These are phyloP conservation scores for Neltuma alba DNA, from an alignment of 306 rosid genomes.

Conservation along the genomic window DNA sequence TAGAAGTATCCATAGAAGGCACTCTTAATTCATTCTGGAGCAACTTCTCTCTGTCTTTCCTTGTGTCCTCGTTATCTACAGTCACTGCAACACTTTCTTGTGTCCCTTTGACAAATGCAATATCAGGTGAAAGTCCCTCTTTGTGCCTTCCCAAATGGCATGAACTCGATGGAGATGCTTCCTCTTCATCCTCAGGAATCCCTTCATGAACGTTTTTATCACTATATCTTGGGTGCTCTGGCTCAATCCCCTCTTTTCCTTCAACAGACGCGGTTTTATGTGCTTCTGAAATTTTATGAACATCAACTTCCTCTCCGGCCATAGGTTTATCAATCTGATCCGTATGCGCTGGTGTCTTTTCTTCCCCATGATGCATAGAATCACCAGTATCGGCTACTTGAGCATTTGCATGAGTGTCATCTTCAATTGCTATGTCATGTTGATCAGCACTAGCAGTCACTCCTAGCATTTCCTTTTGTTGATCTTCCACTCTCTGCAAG, in stretches of 20 bases:
- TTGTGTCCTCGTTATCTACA: conserved; percentile 18
- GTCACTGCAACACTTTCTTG: conserved; percentile 19
- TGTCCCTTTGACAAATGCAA: conserved; percentile 25
- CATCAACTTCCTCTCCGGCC: conserved; percentile 13
- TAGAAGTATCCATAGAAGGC: conserved; percentile 31
- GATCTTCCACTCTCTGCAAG: conserved; percentile 34
- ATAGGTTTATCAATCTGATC: conserved; percentile 28
- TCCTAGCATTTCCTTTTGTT: conserved; percentile 6
- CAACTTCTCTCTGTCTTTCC: conserved; percentile 33
- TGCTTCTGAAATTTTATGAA: conserved; percentile 18
- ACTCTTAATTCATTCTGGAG: conserved; percentile 20
- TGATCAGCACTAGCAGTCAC: conserved; percentile 16
- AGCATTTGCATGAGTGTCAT: conserved; percentile 28
- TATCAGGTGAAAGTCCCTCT: conserved; percentile 3
- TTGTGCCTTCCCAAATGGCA: conserved; percentile 17
- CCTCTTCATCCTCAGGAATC: conserved; percentile 28
- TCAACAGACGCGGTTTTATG: conserved; percentile 7
- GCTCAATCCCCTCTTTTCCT: conserved; percentile 19
- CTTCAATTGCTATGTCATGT: conserved; percentile 25
- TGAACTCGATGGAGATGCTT: conserved; percentile 18
- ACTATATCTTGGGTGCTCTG: conserved; percentile 25
- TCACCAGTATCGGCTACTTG: conserved; percentile 15
- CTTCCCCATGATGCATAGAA: conserved; percentile 9
- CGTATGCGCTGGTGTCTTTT: conserved; percentile 5
- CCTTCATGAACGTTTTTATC: conserved; percentile 15